These are phyloP conservation scores for Bipolaris gigantea DNA, from an alignment of 2,329 filamentous ascomycete genomes.

Conservation along the genomic window DNA sequence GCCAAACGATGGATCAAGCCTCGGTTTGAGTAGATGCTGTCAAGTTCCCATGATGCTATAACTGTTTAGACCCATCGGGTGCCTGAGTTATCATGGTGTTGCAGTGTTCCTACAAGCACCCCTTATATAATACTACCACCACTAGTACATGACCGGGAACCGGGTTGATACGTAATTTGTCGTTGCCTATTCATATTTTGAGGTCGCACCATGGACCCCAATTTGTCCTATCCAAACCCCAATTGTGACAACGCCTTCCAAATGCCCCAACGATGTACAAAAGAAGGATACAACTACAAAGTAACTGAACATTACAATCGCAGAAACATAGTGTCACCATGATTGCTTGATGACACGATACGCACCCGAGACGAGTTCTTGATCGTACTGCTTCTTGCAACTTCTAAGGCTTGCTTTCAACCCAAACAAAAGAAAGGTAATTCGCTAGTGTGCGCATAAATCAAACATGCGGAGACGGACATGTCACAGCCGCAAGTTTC, in stretches of 20 bases:
- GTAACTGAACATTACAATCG: background rate
- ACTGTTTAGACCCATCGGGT: background rate
- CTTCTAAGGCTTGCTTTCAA: background rate
- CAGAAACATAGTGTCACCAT: background rate
- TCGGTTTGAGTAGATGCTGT: background rate
- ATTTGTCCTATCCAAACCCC: background rate
- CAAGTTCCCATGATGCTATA: background rate
- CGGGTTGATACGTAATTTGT: background rate
- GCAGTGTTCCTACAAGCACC: conserved; percentile 1
- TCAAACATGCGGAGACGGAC: background rate
- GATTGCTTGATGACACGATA: background rate
- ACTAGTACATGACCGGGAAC: background rate
- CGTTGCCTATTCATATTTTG: background rate
- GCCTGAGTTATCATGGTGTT: background rate
- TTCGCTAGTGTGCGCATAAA: background rate
- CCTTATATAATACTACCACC: background rate
- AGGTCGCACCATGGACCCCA: background rate
- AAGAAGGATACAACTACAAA: conserved; percentile 8
- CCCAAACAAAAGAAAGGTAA: background rate
- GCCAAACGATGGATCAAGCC: no score
- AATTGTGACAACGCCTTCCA: background rate
- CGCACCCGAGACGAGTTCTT: background rate
- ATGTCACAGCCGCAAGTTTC: background rate
- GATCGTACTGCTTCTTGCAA: background rate
- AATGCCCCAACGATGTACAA: background rate